A percentile compares a stretch with the other conserved stretches of the same genome.
Evolutionary conservation across 495 filamentous ascomycete species (phyloP).

Genomic region (Hypoxylon intermedium): DNA sequence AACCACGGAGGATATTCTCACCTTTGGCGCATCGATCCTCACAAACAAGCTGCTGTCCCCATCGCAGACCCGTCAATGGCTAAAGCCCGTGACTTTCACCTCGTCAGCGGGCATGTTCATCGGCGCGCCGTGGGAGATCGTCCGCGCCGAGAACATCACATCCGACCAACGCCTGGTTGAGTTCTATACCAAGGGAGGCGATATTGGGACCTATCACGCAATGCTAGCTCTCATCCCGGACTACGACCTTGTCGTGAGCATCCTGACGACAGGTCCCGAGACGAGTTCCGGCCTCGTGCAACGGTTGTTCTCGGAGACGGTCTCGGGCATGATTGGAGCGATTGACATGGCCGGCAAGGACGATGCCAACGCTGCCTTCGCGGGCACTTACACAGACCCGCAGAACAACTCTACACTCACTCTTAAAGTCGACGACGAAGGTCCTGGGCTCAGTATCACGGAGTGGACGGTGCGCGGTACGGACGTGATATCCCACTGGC

Average conservation of each 20-base stretch:
- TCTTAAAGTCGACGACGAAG: slow-evolving; percentile 34
- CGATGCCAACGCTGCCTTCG: slow-evolving; percentile 47
- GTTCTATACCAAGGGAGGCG: slow-evolving; percentile 63
- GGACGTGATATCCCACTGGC: slow-evolving; percentile 12
- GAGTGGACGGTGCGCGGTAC: slow-evolving; percentile 16
- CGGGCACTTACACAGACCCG: slow-evolving; percentile 48
- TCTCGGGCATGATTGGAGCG: slow-evolving; percentile 38
- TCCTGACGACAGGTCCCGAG: slow-evolving; percentile 49
- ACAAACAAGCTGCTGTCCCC: slow-evolving; percentile 52
- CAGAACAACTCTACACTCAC: slow-evolving; percentile 50
- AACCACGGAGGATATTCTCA: slow-evolving; percentile 54
- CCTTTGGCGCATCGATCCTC: slow-evolving; percentile 60
- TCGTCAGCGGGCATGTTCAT: slow-evolving; percentile 49
- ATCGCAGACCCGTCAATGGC: slow-evolving; percentile 57
- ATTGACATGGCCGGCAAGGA: slow-evolving; percentile 53
- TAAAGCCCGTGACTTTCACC: slow-evolving; percentile 59
- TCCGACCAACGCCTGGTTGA: slow-evolving; percentile 47
- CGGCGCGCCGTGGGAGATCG: slow-evolving; percentile 66
- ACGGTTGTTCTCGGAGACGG: slow-evolving; percentile 34
- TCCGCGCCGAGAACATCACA: slow-evolving; percentile 36
- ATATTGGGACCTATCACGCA: slow-evolving; percentile 54
- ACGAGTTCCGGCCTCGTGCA: slow-evolving; percentile 40
- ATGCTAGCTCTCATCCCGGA: slow-evolving; percentile 59
- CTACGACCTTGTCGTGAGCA: slow-evolving; percentile 58
- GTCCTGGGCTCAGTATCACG: slow-evolving; percentile 12